These are phyloP conservation scores for Coniochaeta sp. DNA, from an alignment of 2,329 filamentous ascomycete species.

Conservation along the genomic window DNA sequence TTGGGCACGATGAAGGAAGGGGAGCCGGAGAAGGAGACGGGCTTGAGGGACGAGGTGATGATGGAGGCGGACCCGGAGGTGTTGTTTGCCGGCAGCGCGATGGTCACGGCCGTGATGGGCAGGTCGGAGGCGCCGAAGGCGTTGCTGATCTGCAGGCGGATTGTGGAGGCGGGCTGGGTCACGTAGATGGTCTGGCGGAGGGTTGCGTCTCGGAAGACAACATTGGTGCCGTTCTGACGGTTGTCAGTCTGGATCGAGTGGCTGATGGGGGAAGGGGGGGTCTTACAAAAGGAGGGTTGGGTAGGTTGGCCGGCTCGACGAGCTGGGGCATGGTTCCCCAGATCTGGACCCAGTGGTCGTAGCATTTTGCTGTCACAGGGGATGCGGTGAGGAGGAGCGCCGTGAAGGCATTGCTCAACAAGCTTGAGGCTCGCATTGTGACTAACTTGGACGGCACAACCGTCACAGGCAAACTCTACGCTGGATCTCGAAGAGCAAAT, in stretches of 20 bases:
- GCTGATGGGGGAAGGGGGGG: neutral
- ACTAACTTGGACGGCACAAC: neutral
- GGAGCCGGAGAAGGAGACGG: conserved; percentile 48
- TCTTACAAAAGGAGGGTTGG: conserved; percentile 46
- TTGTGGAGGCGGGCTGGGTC: conserved; percentile 40
- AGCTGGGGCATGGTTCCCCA: conserved; percentile 58
- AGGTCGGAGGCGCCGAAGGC: conserved; percentile 51
- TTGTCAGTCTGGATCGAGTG: conserved; percentile 7
- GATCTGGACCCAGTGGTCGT: conserved; percentile 49
- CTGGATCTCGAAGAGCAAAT: neutral
- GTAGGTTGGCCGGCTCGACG: conserved; percentile 51
- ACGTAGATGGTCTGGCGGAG: conserved; percentile 55
- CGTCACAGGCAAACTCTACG: neutral
- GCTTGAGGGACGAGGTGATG: conserved; percentile 34
- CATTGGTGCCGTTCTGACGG: conserved; percentile 38
- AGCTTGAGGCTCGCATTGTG: neutral
- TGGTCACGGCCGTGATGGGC: conserved; percentile 45
- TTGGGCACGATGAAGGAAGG: conserved; percentile 41
- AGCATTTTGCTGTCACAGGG: conserved; percentile 7
- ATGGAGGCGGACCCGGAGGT: conserved; percentile 42
- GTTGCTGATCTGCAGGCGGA: conserved; percentile 55
- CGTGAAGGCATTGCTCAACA: neutral
- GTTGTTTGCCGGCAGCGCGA: conserved; percentile 45
- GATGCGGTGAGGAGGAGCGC: conserved; percentile 4
- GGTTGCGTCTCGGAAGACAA: conserved; percentile 50